phyloP scores from a whole-genome alignment of 176 grass and related monocot genomes.

The Oryza coarctata region DNA sequence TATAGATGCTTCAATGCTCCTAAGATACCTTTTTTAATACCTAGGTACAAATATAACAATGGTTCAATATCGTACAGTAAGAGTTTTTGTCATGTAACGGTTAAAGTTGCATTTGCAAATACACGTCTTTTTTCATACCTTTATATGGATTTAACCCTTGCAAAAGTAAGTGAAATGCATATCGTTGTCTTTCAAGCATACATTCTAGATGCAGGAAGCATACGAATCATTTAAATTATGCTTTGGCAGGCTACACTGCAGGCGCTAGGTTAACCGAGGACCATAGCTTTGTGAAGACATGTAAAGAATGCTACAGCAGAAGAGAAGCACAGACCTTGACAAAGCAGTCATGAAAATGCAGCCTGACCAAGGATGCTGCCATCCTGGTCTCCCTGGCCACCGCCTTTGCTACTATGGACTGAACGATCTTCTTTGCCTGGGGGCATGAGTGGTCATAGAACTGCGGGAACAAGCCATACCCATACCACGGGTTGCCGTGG shows the following conservation, averaged over 20 bases:
- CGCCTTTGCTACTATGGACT: conserved; percentile 66
- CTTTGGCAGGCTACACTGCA: conserved; percentile 8
- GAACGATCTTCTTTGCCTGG: conserved; percentile 67
- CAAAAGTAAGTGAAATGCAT: not conserved
- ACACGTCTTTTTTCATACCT: not conserved
- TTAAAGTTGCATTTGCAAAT: conserved; percentile 11
- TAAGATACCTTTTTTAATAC: not conserved
- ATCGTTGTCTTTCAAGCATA: not conserved
- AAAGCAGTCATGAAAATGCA: conserved; percentile 65
- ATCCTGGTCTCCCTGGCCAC: conserved; percentile 79
- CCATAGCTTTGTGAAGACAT: not conserved
- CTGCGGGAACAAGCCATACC: conserved; percentile 62
- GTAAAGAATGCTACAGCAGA: not conserved
- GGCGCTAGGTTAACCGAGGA: not conserved
- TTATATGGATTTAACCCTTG: not conserved
- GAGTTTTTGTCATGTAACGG: not conserved
- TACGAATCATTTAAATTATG: not conserved
- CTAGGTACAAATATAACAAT: conserved; percentile 3
- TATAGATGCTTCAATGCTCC: conserved; percentile 23
- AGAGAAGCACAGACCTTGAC: conserved; percentile 48
- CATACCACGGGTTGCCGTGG: conserved; percentile 44
- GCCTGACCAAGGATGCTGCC: conserved; percentile 78
- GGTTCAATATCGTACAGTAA: not conserved
- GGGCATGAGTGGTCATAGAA: conserved; percentile 80
- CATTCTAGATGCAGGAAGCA: conserved; percentile 6